Evolutionary conservation across 768 basidiomycete genomes (phyloP).

Genomic region (Boletus rubropictus): DNA sequence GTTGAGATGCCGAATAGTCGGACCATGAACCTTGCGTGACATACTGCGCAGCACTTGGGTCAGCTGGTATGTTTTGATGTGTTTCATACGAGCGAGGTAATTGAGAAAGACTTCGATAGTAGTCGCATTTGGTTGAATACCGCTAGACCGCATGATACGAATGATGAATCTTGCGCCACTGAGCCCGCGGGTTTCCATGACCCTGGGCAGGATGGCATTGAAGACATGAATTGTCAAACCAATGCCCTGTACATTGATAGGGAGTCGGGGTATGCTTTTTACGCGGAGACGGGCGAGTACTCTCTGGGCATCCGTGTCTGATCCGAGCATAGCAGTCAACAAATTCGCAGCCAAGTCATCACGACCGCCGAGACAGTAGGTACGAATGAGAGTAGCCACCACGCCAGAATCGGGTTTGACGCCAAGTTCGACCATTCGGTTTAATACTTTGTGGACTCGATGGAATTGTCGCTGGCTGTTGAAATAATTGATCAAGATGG

Average conservation of each 20-base stretch:
- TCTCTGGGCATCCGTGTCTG: constrained; percentile 20
- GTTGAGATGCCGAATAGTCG: constrained; percentile 55
- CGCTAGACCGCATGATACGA: constrained; percentile 48
- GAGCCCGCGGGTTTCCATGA: constrained; percentile 47
- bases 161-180: constrained; percentile 42
- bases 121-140: constrained; percentile 45
- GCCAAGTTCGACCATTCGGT: constrained; percentile 40
- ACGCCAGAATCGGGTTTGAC: constrained; percentile 43
- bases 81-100: constrained; percentile 42
- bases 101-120: constrained; percentile 54
- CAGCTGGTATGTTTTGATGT: constrained; percentile 41
- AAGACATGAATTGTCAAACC: constrained; percentile 44
- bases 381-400: constrained; percentile 51
- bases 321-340: constrained; percentile 42
- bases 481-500: constrained; percentile 55
- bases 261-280: constrained; percentile 14
- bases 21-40: constrained; percentile 37
- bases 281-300: constrained; percentile 20
- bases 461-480: constrained; percentile 40
- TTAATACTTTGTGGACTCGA: constrained; percentile 41
- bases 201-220: constrained; percentile 54
- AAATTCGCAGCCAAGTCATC: constrained; percentile 48
- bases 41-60: constrained; percentile 43
- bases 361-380: constrained; percentile 45
- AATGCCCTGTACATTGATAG: constrained; percentile 26